These are phyloP conservation scores for Boletus barrowsii DNA, from an alignment of 768 basidiomycete genomes.

Conservation along the genomic window DNA sequence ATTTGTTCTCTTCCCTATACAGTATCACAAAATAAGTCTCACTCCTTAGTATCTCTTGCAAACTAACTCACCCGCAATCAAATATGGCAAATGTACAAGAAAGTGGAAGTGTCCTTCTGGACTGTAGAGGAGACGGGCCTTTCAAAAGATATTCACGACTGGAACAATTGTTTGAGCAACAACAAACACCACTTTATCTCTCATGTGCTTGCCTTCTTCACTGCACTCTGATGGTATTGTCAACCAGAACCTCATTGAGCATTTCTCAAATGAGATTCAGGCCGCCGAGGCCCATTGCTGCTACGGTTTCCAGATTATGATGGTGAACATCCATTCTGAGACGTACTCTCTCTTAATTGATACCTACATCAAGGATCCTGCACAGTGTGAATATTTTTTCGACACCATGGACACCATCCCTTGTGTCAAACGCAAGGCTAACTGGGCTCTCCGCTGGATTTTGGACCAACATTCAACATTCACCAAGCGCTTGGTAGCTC, in stretches of 20 bases:
- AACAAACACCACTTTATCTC: conserved; percentile 88
- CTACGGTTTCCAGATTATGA: conserved; percentile 99
- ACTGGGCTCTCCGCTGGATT: conserved; percentile 95
- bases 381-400: conserved; percentile 77
- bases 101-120: conserved; percentile 92
- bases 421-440: conserved; percentile 87
- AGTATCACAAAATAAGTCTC: conserved; percentile 70
- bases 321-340: conserved; percentile 97
- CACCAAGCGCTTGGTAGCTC: conserved; percentile 85
- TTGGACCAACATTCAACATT: conserved; percentile 77
- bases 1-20: conserved; percentile 92
- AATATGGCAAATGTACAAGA: conserved; percentile 98
- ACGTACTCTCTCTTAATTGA: conserved; percentile 96
- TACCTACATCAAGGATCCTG: conserved; percentile 84
- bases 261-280: conserved; percentile 92
- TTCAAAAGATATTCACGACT: conserved; percentile 80
- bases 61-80: conserved; percentile 27
- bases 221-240: conserved; percentile 95
- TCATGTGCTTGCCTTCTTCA: conserved; percentile 94
- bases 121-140: conserved; percentile 91
- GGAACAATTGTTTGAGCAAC: conserved; percentile 75
- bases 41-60: not conserved
- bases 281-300: conserved; percentile 91
- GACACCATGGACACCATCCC: conserved; percentile 93
- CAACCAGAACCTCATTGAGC: conserved; percentile 93